These are phyloP conservation scores for Trichoderma sp. DNA, from an alignment of 2,329 filamentous ascomycete species.

Conservation along the genomic window DNA sequence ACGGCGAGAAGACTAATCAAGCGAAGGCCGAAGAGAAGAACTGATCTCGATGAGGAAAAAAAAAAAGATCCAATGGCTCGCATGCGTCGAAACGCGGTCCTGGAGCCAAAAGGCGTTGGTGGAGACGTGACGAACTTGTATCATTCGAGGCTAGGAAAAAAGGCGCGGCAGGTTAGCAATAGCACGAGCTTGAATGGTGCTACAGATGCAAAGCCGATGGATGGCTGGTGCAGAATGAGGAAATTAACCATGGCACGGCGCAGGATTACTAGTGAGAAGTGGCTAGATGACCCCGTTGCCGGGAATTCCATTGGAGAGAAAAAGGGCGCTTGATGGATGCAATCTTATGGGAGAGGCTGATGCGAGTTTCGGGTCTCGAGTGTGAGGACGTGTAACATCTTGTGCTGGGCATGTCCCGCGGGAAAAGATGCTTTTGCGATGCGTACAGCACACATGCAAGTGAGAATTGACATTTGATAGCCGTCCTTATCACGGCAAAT, in stretches of 20 bases:
- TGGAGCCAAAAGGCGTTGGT: not conserved
- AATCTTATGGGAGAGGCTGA: not conserved
- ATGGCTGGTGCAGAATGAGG: not conserved
- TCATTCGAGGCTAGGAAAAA: conserved; percentile 18
- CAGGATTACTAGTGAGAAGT: not conserved
- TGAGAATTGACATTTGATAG: not conserved
- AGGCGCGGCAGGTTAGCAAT: not conserved
- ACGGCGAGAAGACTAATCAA: not conserved
- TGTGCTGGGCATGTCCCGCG: not conserved
- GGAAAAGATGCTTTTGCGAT: not conserved
- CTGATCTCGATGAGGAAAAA: not conserved
- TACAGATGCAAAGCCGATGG: not conserved
- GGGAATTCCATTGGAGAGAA: not conserved
- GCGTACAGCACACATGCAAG: not conserved
- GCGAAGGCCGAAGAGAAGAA: not conserved
- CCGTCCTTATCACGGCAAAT: not conserved
- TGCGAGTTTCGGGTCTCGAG: not conserved
- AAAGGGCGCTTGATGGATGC: not conserved
- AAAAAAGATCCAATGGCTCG: conserved; percentile 20
- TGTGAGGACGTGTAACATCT: not conserved
- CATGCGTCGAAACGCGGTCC: conserved; percentile 24
- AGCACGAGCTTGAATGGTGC: not conserved
- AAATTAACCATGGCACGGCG: not conserved
- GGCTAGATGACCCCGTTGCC: not conserved
- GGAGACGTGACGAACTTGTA: conserved; percentile 24